Percentiles rank a stretch among this genome's conserved stretches.
Evolutionary conservation across 768 basidiomycete genomes (phyloP).

Genomic region (Mycena belliarum): DNA sequence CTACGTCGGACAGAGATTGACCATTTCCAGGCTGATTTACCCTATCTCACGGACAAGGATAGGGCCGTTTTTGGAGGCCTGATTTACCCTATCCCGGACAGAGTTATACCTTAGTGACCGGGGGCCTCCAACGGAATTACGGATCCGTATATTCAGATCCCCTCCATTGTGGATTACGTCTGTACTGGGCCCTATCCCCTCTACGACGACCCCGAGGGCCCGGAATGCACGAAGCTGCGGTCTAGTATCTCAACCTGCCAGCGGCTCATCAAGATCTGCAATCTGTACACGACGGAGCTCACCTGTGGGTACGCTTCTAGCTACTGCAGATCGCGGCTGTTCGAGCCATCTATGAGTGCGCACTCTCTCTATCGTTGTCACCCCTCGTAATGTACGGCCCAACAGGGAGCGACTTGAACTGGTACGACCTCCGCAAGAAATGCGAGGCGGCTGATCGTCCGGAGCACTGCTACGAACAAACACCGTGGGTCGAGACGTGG

Average conservation of each 20-base stretch:
- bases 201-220: constrained; percentile 39
- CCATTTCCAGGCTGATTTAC: too few species aligned
- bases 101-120: too few species aligned
- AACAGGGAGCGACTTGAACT: constrained; percentile 38
- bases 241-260: constrained; percentile 36
- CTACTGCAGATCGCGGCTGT: constrained; percentile 19
- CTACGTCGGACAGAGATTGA: too few species aligned
- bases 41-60: too few species aligned
- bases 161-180: constrained; percentile 44
- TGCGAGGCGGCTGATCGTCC: constrained; percentile 42
- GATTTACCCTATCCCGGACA: too few species aligned
- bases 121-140: too few species aligned
- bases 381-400: not conserved
- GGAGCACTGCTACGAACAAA: constrained; percentile 41
- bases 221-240: constrained; percentile 40
- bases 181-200: constrained; percentile 41
- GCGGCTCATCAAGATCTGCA: constrained; percentile 17
- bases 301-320: constrained; percentile 14
- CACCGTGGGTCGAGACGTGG: constrained; percentile 53
- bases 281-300: constrained; percentile 7
- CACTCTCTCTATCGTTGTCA: not conserved
- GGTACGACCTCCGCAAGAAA: constrained; percentile 49
- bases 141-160: constrained; percentile 47
- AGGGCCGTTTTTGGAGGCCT: too few species aligned
- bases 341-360: constrained; percentile 21